phyloP scores from a whole-genome alignment of 169 alveolate species.

The Plasmodium blacklocki region DNA sequence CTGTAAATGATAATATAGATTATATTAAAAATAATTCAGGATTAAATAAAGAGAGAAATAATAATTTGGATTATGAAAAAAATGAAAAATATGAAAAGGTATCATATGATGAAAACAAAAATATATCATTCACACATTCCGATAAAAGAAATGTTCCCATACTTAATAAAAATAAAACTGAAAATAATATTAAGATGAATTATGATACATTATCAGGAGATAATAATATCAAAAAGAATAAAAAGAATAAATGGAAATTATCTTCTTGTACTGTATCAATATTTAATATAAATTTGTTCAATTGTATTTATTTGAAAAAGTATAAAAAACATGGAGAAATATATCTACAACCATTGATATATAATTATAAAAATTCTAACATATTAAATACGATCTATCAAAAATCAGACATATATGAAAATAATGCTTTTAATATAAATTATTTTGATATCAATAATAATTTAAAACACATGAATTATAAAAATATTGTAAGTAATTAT shows the following conservation, averaged over 20 bases:
- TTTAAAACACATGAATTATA: conserved; percentile 14
- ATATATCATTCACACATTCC: too few relatives aligned
- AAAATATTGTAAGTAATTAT: conserved; percentile 13
- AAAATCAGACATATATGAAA: conserved; percentile 6
- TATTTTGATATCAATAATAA: conserved; percentile 12
- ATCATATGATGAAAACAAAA: neutral
- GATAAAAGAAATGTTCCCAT: too few relatives aligned
- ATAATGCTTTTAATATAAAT: conserved; percentile 11
- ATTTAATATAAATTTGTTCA: conserved; percentile 57
- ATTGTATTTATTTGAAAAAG: conserved; percentile 59
- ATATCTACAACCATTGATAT: conserved; percentile 48
- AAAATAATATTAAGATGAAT: too few relatives aligned
- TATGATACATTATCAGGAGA: too few relatives aligned
- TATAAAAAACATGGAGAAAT: conserved; percentile 25
- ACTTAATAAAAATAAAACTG: too few relatives aligned
- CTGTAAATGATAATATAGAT: neutral
- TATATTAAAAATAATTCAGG: neutral
- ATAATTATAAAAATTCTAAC: conserved; percentile 54
- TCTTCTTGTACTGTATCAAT: conserved; percentile 30
- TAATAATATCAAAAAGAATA: neutral
- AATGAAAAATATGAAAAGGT: conserved; percentile 12
- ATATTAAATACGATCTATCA: neutral
- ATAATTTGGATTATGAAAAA: neutral
- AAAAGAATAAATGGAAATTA: conserved; percentile 30
- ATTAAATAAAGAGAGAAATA: neutral